Base-by-base conservation (phyloP, 2,329 filamentous ascomycete species). In the Aspergillus pseudotamarii region DNA sequence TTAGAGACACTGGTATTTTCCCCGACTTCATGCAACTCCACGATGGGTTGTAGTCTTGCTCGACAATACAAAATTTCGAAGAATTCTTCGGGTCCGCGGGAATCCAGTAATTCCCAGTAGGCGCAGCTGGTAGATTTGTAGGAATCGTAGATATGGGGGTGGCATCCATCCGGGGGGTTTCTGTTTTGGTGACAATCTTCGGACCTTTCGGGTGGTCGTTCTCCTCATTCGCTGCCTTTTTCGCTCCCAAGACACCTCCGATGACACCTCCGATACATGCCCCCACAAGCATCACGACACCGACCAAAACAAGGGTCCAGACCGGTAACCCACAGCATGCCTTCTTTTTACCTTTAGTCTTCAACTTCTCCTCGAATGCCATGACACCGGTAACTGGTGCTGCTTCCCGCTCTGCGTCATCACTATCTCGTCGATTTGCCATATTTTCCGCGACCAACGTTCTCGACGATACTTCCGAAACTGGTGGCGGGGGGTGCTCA, bases 221-320 rank as follows among this genome's bases (percentile, higher is more conserved):
- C 30, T 69, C 69, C 58, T 72, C 69, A 50, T 69, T 71, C 32
- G 73, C 73, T 8, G 73, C 77, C 65, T 74, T 76, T 59, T 73
- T 76, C 43, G 82, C 83, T 16, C 81, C 82, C 58, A 86, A 71
- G 28, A 86, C 76, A 43, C 83, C 84, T 5, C 85, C 85, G 68
- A 87, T 82, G 6, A 83, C 81, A 59, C 83, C 84, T 58, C 84
- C 85, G 50, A 86, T 77, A 32, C 83, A 78, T 36, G 80, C 79
- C 48, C 82, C 82, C 16, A 86, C 72, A 16, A 85, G 66, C 60
- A 86, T 72, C 3, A 84, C 69, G 10, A 82, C 73, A 4, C 78
- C 74, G 10, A 84, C 69, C 6, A 85, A 70, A 30, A 82, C 75
- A n/a, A 86, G 68, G 3, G 80, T 78, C 75, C 83, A 85, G 55